A percentile compares a stretch with the other conserved stretches of the same genome.
Conservation (phyloP, 352 stramenopile genomes). For the Globisporangium apiculatum region DNA sequence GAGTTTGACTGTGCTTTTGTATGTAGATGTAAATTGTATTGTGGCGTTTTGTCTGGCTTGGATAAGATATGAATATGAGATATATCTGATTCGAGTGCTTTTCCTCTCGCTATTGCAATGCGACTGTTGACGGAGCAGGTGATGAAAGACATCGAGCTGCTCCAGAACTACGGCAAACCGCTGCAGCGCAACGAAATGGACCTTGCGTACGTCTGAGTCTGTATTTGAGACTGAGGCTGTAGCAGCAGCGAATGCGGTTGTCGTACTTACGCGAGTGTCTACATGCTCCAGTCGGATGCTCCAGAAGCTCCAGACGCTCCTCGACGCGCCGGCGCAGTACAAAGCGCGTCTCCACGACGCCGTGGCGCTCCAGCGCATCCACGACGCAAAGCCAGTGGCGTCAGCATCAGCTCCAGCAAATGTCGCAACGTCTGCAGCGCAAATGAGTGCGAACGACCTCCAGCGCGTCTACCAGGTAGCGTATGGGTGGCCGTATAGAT, state of each 20-base stretch:
- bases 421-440: constrained; percentile 29
- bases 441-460: constrained; percentile 69
- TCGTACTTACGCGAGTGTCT: background rate
- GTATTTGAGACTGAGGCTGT: background rate
- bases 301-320: constrained; percentile 76
- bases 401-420: constrained; percentile 4
- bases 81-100: background rate
- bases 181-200: constrained; percentile 74
- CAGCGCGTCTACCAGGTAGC: constrained; percentile 45
- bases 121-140: constrained; percentile 18
- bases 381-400: constrained; percentile 30
- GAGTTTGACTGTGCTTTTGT: background rate
- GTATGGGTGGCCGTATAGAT: too few relatives aligned
- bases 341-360: constrained; percentile 80
- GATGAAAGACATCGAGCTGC: constrained; percentile 85
- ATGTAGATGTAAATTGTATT: background rate
- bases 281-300: constrained; percentile 41
- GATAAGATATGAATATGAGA: too few relatives aligned
- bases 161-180: constrained; percentile 82
- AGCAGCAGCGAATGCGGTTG: too few relatives aligned
- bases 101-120: background rate
- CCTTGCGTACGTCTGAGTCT: constrained; percentile 39
- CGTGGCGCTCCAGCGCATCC: constrained; percentile 63
- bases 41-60: background rate
- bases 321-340: constrained; percentile 81